These are phyloP conservation scores for Penicillium daleae DNA, from an alignment of 495 filamentous ascomycete species.

Conservation along the genomic window DNA sequence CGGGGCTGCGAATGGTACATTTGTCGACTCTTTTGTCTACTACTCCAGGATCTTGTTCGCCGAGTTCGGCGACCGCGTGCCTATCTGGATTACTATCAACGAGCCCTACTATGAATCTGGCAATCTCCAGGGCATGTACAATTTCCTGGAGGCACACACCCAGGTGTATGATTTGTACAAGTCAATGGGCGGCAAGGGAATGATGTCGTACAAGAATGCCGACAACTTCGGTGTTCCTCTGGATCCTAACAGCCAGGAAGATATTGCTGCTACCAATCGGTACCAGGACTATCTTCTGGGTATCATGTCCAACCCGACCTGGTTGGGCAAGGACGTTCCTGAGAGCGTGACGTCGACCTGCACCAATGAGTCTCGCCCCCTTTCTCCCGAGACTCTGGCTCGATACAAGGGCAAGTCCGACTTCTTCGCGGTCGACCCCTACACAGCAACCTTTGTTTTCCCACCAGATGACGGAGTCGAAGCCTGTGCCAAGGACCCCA, in stretches of 20 bases:
- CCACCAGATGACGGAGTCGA: neutral
- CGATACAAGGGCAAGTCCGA: conserved; percentile 1
- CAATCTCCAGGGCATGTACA: neutral
- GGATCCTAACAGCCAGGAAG: neutral
- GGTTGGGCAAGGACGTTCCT: neutral
- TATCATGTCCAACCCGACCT: conserved; percentile 3
- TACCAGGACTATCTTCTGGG: neutral
- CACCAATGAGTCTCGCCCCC: neutral
- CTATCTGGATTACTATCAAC: conserved; percentile 1
- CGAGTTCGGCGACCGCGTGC: conserved; percentile 1
- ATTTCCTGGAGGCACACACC: neutral
- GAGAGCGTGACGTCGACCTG: conserved; percentile 2
- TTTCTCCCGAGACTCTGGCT: neutral
- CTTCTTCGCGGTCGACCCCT: neutral
- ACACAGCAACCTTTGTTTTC: neutral
- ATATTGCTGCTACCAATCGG: neutral
- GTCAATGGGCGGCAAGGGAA: conserved; percentile 1
- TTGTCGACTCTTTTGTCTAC: neutral
- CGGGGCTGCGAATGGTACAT: neutral
- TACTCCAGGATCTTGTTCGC: conserved; percentile 1
- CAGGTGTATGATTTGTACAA: neutral
- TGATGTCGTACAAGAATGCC: neutral
- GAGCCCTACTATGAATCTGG: conserved; percentile 2
- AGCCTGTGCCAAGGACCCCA: neutral
- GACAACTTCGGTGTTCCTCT: neutral